Evolutionary conservation across 225 moss, liverwort and hornwort species (phyloP).

Genomic region (Polytrichum formosum): DNA sequence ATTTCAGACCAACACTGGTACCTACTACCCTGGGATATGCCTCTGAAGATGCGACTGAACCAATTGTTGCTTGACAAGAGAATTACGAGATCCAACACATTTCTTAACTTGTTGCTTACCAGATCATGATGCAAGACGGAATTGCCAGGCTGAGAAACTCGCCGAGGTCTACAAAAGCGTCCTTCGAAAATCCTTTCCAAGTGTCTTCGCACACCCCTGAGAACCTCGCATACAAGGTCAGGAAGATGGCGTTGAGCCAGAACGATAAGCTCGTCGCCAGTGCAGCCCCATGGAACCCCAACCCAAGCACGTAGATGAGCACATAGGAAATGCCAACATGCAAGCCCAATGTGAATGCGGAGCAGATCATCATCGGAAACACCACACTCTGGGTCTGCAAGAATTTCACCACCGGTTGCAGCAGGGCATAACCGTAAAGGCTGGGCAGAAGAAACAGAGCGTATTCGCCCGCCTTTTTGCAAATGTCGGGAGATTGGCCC

Average conservation of each 20-base stretch:
- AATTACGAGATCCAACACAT: background rate
- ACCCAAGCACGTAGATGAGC: constrained; percentile 32
- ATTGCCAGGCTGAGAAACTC: constrained; percentile 55
- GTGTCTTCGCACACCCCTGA: constrained; percentile 39
- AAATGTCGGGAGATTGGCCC: constrained; percentile 53
- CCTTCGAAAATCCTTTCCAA: constrained; percentile 43
- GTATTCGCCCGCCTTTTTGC: constrained; percentile 66
- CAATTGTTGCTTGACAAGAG: too few species aligned
- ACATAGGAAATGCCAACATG: constrained; percentile 29
- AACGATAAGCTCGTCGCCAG: constrained; percentile 54
- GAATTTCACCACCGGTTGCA: constrained; percentile 69
- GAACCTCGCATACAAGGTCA: constrained; percentile 24
- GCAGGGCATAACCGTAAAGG: constrained; percentile 65
- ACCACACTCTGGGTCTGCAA: constrained; percentile 64
- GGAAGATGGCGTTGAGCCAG: constrained; percentile 28
- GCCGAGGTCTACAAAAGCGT: constrained; percentile 30
- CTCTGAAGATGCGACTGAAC: too few species aligned
- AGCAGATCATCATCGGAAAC: constrained; percentile 51
- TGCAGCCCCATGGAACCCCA: constrained; percentile 54
- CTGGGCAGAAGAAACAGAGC: constrained; percentile 63
- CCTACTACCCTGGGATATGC: too few species aligned
- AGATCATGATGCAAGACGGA: constrained; percentile 70
- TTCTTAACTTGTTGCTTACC: constrained; percentile 26
- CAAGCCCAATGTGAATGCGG: constrained; percentile 23
- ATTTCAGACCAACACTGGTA: background rate